Base-by-base conservation (phyloP, 2,329 filamentous ascomycete species). In the Fusarium incarnatum region DNA sequence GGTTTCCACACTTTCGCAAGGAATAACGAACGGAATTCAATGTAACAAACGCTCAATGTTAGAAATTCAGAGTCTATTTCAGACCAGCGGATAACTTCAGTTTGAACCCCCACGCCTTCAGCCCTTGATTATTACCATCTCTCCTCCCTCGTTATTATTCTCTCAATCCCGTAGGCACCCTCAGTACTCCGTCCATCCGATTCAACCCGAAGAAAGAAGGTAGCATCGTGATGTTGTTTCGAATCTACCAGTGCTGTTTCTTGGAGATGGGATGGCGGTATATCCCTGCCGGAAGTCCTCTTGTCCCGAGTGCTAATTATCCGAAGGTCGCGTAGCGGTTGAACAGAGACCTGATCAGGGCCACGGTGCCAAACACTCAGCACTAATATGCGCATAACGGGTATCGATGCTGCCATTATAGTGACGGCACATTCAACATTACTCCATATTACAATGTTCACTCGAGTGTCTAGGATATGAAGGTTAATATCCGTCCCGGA, bases 401-500 rank as follows among this genome's bases (percentile, higher is more conserved):
- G 57, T 3, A 62, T 55, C 0, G 56, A 62, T 5, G 57, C 60
- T 4, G 56, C 60, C 10, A 63, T 62, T 0, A 63, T 63, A 0
- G 57, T 62, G 1, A 63, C 32, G 0, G 60, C n/a, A 10, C 32
- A 42, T 6, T 63, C 60, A 2, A 23, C 23, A 9, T n/a, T 62
- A 5, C 13, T 12, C 57, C 60, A 63, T 46, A 62, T 62, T 1
- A 63, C 42, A 2, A 63, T 61, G 0, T 48, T 48, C 1, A 41
- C 32, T 13, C 57, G 27, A 5, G 42, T 27, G 2, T 23, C 60
- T 63, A 6, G 4, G 3, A 46, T 2, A 28, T 3, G 2, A 3
- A 3, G 12, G 3, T 47, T 2, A 25, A 11, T 3, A 34, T 37
- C 10, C 9, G 2, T 12, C 18, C 0, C 34, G 18, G 9, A 6